These are phyloP conservation scores for Daedaleopsis sinensis DNA, from an alignment of 768 basidiomycete genomes.

Conservation along the genomic window DNA sequence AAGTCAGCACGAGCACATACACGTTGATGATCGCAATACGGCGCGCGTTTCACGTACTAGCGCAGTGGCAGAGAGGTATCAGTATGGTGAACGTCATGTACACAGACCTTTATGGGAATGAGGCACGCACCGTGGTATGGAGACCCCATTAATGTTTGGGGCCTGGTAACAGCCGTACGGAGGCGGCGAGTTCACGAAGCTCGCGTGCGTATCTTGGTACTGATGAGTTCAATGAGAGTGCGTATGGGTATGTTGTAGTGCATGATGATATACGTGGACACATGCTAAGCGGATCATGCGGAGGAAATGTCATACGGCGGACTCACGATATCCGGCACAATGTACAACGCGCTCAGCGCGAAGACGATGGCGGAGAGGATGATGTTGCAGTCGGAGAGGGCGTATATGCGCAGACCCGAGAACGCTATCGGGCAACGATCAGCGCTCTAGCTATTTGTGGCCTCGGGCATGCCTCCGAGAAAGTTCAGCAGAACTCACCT, in stretches of 20 bases:
- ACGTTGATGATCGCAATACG: too few species aligned
- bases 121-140: background rate
- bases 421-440: background rate
- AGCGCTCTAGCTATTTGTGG: too few species aligned
- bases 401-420: background rate
- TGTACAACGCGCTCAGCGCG: background rate
- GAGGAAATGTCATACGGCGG: too few species aligned
- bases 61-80: too few species aligned
- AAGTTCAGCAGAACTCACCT: background rate
- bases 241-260: background rate
- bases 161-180: background rate
- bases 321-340: background rate
- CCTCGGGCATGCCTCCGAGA: background rate
- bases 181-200: background rate
- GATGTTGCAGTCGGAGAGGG: background rate
- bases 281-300: too few species aligned
- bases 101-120: background rate
- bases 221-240: background rate
- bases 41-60: too few species aligned
- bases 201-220: background rate
- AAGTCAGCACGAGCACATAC: too few species aligned
- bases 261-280: background rate
- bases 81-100: too few species aligned
- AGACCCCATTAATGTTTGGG: background rate
- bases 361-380: background rate